Conservation (phyloP, 108 stramenopile genomes). For the Cyclostephanos invisitatus region DNA sequence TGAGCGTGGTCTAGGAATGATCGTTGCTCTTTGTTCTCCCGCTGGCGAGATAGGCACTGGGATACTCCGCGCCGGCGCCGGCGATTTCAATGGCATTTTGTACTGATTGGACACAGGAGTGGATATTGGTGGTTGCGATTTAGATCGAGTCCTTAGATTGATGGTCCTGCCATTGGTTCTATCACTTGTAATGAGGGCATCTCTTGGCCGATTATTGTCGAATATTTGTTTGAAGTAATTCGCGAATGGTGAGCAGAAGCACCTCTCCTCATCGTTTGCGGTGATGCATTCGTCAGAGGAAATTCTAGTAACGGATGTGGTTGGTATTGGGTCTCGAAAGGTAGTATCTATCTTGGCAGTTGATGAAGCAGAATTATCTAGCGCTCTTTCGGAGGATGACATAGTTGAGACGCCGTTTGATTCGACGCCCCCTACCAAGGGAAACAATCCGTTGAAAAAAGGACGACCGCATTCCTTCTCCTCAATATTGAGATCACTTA, state of each 20-base stretch:
- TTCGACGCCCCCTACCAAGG: neutral
- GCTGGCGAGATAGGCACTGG: slow-evolving; percentile 36
- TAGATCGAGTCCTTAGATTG: neutral
- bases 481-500: neutral
- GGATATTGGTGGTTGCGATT: neutral
- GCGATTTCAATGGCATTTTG: slow-evolving; percentile 35
- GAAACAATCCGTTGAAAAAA: neutral
- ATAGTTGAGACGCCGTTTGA: neutral
- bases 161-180: neutral
- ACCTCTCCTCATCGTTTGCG: neutral
- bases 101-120: slow-evolving; percentile 15
- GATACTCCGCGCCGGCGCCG: slow-evolving; percentile 30
- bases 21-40: neutral
- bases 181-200: neutral
- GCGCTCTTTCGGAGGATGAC: neutral
- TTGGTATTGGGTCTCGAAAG: neutral
- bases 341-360: neutral
- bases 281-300: neutral
- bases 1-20: neutral
- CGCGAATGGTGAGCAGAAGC: slow-evolving; percentile 34
- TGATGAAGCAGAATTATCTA: neutral
- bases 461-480: neutral
- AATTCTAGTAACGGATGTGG: neutral
- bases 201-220: slow-evolving; percentile 1
- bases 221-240: slow-evolving; percentile 24